Conservation (phyloP, 345 rosid species). For the Euphorbia pulcherrima region DNA sequence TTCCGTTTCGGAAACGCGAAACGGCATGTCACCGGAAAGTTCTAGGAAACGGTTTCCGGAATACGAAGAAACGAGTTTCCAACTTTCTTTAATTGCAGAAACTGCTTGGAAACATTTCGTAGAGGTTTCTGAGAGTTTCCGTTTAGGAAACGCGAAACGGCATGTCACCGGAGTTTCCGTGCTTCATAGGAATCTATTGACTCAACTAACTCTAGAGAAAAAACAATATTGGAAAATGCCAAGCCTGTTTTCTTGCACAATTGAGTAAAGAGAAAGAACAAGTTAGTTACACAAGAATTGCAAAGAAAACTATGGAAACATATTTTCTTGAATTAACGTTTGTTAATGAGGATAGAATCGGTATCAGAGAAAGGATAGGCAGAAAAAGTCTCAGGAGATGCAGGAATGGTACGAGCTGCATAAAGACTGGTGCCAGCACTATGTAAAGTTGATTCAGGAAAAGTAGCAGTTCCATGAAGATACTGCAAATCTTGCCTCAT, state of each 20-base stretch:
- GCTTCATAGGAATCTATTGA: background rate
- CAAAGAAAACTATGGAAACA: no score
- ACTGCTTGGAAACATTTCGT: no score
- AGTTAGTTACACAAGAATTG: no score
- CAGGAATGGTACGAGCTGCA: background rate
- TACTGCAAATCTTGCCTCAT: constrained; percentile 19
- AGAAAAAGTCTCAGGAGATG: background rate
- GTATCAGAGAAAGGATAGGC: background rate
- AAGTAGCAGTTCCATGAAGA: constrained; percentile 1
- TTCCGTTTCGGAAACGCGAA: no score
- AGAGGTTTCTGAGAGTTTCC: no score
- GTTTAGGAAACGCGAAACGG: no score
- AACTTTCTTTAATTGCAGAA: no score
- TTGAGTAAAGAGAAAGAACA: no score
- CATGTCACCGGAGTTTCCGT: no score
- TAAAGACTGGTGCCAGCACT: background rate
- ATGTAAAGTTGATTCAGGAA: constrained; percentile 7
- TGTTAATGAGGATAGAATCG: background rate
- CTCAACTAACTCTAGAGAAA: background rate
- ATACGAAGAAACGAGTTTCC: no score
- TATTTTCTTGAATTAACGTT: constrained; percentile 7
- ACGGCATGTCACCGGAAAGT: no score
- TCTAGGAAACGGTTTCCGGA: no score
- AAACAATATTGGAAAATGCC: background rate
- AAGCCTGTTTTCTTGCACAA: background rate